These are phyloP conservation scores for Kockiozyma suomiensis DNA, from an alignment of 805 yeast species.

Conservation along the genomic window DNA sequence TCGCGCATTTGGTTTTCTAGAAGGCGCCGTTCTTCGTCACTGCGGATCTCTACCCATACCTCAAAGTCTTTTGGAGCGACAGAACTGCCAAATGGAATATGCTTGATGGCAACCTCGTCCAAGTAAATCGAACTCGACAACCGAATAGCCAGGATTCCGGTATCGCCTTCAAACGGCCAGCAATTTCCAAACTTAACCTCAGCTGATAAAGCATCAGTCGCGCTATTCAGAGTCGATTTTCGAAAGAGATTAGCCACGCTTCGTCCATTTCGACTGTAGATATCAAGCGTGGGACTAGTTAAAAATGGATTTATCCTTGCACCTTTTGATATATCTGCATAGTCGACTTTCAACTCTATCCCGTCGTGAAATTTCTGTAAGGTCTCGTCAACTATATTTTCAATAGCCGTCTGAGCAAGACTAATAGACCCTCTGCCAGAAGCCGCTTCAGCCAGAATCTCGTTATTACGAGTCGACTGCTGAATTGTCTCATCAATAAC, in stretches of 20 bases:
- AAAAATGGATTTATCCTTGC: conserved; percentile 35
- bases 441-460: not conserved
- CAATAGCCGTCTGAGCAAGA: conserved; percentile 31
- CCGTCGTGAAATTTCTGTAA: conserved; percentile 21
- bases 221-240: not conserved
- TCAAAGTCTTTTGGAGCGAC: conserved; percentile 41
- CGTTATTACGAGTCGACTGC: not conserved
- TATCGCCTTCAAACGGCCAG: conserved; percentile 42
- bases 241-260: not conserved
- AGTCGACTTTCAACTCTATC: conserved; percentile 24
- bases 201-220: conserved; percentile 29
- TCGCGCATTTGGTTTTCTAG: conserved; percentile 4
- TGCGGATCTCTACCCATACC: conserved; percentile 38
- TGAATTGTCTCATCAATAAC: conserved; percentile 1
- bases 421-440: conserved; percentile 6
- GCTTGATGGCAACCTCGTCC: conserved; percentile 38
- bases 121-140: conserved; percentile 35
- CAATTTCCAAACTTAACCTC: conserved; percentile 38
- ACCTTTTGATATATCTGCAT: conserved; percentile 35
- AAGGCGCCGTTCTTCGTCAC: conserved; percentile 16
- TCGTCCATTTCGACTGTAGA: not conserved
- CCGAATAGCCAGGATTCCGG: conserved; percentile 38
- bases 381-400: conserved; percentile 28
- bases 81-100: conserved; percentile 34
- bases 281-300: conserved; percentile 36